Conservation (phyloP, 2,329 filamentous ascomycete species). For the Dactylonectria macrodidyma region DNA sequence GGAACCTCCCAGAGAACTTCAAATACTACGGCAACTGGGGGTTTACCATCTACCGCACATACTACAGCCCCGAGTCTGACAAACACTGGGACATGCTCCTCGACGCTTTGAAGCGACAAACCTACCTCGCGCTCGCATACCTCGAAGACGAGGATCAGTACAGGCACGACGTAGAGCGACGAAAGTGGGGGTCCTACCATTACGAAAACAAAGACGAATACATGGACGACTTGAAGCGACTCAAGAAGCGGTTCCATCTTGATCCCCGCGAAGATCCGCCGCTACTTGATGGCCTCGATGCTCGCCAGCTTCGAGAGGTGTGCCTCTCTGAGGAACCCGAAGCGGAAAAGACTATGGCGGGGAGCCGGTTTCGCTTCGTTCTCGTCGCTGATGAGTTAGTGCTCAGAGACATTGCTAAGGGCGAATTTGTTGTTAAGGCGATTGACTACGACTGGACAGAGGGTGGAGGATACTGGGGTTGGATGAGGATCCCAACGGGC, state of each 20-base stretch:
- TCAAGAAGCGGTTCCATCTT: constrained; percentile 24
- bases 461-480: background rate
- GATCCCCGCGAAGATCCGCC: background rate
- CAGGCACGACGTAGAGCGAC: background rate
- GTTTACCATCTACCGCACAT: constrained; percentile 23
- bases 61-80: constrained; percentile 18
- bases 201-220: constrained; percentile 4
- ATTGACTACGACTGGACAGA: background rate
- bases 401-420: constrained; percentile 14
- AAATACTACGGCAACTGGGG: constrained; percentile 33
- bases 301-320: constrained; percentile 11
- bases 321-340: constrained; percentile 10
- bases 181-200: background rate
- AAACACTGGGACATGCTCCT: constrained; percentile 25
- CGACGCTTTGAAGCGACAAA: constrained; percentile 17
- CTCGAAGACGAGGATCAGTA: constrained; percentile 3
- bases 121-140: constrained; percentile 13
- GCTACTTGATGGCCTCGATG: constrained; percentile 5
- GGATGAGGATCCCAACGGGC: constrained; percentile 22
- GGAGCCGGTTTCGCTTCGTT: background rate
- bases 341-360: background rate
- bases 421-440: constrained; percentile 15
- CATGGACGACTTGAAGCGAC: background rate
- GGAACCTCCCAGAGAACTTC: constrained; percentile 21
- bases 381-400: constrained; percentile 27